These are phyloP conservation scores for Fistulifera solaris DNA, from an alignment of 108 stramenopile genomes.

Conservation along the genomic window DNA sequence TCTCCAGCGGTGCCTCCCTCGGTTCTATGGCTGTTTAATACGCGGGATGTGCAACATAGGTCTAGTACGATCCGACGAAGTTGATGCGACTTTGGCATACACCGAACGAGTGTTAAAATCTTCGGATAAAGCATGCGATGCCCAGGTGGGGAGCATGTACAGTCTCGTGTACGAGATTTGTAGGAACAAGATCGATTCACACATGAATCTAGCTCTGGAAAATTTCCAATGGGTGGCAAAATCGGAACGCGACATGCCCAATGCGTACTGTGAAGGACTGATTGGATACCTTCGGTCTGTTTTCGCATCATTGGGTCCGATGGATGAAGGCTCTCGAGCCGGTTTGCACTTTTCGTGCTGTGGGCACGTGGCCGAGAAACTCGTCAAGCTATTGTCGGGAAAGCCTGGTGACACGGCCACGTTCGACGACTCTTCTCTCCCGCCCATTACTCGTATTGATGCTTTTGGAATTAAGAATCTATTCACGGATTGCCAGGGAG, in stretches of 20 bases:
- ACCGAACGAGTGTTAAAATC: conserved; percentile 70
- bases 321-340: conserved; percentile 83
- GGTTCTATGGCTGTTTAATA: conserved; percentile 81
- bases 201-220: conserved; percentile 73
- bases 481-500: conserved; percentile 63
- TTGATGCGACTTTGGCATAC: conserved; percentile 78
- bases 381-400: conserved; percentile 68
- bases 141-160: conserved; percentile 82
- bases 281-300: conserved; percentile 75
- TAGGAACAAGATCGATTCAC: conserved; percentile 78
- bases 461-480: conserved; percentile 81
- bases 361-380: conserved; percentile 79
- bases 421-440: conserved; percentile 25
- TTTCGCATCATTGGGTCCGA: conserved; percentile 72
- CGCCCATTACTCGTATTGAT: conserved; percentile 77
- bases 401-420: conserved; percentile 32
- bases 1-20: conserved; percentile 65
- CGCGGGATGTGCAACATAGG: conserved; percentile 84
- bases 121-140: conserved; percentile 81
- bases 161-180: conserved; percentile 81
- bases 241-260: conserved; percentile 62
- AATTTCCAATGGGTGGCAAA: conserved; percentile 83
- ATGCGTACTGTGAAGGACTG: conserved; percentile 76
- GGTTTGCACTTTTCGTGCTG: conserved; percentile 89
- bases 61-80: conserved; percentile 69